Percentiles rank a stretch among this genome's conserved stretches.
phyloP scores from a whole-genome alignment of 208 protist genomes.

The Leishmania arabica region DNA sequence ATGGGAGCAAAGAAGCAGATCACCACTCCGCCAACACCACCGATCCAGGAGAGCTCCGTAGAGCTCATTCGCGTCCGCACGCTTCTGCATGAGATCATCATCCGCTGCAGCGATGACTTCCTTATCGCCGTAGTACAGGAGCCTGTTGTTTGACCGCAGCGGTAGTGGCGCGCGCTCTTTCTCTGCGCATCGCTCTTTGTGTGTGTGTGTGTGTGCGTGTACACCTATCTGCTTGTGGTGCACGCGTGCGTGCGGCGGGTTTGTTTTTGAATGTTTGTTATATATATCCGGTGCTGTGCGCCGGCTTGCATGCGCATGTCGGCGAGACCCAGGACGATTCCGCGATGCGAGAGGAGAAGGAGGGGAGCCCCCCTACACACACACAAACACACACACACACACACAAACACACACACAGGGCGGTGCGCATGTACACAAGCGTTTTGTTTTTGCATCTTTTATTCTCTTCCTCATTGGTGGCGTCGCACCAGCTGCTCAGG shows the following conservation, averaged over 20 bases:
- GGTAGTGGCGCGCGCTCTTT: background rate
- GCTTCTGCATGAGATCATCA: conserved; percentile 71
- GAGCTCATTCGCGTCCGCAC: conserved; percentile 80
- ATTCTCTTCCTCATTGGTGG: background rate
- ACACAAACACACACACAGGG: background rate
- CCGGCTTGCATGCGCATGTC: background rate
- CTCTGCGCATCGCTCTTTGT: background rate
- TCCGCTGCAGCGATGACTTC: conserved; percentile 75
- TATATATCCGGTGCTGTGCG: background rate
- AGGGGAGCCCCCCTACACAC: too few relatives aligned
- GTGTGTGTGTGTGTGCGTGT: background rate
- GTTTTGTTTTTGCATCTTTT: background rate
- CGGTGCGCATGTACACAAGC: background rate
- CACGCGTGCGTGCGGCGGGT: background rate
- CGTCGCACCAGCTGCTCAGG: background rate
- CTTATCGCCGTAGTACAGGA: conserved; percentile 86
- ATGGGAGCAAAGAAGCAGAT: conserved; percentile 11
- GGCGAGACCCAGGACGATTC: background rate
- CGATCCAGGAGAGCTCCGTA: conserved; percentile 46
- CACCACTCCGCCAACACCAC: conserved; percentile 9
- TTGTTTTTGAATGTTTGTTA: background rate
- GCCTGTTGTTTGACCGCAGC: conserved; percentile 40
- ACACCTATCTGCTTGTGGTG: background rate
- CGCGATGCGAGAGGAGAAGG: background rate
- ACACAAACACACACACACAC: too few relatives aligned